Conservation (phyloP, 2,329 filamentous ascomycete species). For the Ascochyta clinopodiicola region DNA sequence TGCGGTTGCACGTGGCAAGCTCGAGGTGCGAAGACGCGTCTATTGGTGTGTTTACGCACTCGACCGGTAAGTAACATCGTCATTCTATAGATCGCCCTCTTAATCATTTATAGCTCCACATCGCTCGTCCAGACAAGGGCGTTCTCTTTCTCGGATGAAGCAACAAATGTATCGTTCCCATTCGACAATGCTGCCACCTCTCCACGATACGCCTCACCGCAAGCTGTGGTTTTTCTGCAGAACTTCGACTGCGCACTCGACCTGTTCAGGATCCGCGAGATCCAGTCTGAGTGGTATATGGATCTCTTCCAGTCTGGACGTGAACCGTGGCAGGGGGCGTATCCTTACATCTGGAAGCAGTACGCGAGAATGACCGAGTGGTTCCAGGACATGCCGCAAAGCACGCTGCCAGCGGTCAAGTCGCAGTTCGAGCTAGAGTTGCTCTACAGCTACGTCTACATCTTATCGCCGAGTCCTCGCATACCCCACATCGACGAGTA, state of each 20-base stretch:
- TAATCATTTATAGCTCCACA: conserved; percentile 67
- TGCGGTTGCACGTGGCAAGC: conserved; percentile 68
- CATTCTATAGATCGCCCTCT: conserved; percentile 11
- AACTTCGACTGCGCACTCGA: conserved; percentile 74
- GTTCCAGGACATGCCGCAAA: conserved; percentile 76
- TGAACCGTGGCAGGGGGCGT: conserved; percentile 70
- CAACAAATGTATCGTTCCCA: conserved; percentile 81
- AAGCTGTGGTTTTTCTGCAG: conserved; percentile 61
- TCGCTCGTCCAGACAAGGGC: conserved; percentile 86
- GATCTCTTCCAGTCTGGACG: conserved; percentile 81
- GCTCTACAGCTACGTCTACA: conserved; percentile 89
- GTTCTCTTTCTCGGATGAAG: conserved; percentile 93
- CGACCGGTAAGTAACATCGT: conserved; percentile 67
- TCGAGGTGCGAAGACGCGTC: conserved; percentile 81
- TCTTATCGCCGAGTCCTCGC: conserved; percentile 79
- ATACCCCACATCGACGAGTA: conserved; percentile 77
- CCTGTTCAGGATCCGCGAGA: conserved; percentile 81
- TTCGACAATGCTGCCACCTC: conserved; percentile 50
- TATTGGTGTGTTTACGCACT: conserved; percentile 92
- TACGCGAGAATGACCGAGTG: conserved; percentile 80
- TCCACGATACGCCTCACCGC: conserved; percentile 53
- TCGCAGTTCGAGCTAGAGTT: conserved; percentile 86
- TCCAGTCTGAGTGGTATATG: conserved; percentile 90
- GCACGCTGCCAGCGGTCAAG: conserved; percentile 69
- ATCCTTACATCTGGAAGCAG: conserved; percentile 76